Evolutionary conservation across 23 red algal genomes (phyloP), one percentile per base, ranked within the genome.

Genomic region (Cyanidiococcus yangmingshanensis): DNA sequence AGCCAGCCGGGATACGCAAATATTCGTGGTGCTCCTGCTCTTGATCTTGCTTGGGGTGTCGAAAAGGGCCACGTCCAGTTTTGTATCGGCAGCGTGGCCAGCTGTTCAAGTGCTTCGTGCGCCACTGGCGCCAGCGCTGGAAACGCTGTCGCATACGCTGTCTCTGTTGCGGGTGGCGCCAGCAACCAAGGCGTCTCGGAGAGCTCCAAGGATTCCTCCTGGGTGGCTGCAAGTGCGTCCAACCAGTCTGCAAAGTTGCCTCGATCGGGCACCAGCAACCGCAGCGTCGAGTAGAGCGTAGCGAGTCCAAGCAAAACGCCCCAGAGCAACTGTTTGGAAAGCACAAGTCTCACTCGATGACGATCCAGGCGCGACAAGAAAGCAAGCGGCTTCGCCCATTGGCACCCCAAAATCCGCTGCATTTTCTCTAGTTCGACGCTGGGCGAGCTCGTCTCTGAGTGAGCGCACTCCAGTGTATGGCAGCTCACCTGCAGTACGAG

Each of bases 181-280:
- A 21, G 7, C 12, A 15, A 7, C 45, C 45, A 54, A 21, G 21
- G 21, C 45, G 45, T 21, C 45, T 7, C 45, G 12, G 45, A 54
- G n/a, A n/a, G n/a, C n/a, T n/a, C n/a, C n/a, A n/a, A n/a, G 12
- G 45, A 21, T 7, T 21, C 21, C 7, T 54, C 45, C 12, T 21
- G 45, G 45, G 12, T 54, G 45, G 45, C 45, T 7, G 45, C 45
- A 15, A 54, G 45, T 21, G 45, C 45, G 32, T 71, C 63, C 63
- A 71, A 29, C 63, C 63, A 71, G 63, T 71, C 63, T 7, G 63
- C 63, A 7, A 71, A 7, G 63, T 71, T 71, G 27, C 63, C 63
- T 54, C 45, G 45, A 54, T 54, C 45, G 12, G 45, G 45, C 7
- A 21, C 45, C 45, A 54, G 7, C 45, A 54, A 21, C 21, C 45